These are phyloP conservation scores for Trichopus zeylanicus DNA, from an alignment of 116 monocot species.

Conservation along the genomic window DNA sequence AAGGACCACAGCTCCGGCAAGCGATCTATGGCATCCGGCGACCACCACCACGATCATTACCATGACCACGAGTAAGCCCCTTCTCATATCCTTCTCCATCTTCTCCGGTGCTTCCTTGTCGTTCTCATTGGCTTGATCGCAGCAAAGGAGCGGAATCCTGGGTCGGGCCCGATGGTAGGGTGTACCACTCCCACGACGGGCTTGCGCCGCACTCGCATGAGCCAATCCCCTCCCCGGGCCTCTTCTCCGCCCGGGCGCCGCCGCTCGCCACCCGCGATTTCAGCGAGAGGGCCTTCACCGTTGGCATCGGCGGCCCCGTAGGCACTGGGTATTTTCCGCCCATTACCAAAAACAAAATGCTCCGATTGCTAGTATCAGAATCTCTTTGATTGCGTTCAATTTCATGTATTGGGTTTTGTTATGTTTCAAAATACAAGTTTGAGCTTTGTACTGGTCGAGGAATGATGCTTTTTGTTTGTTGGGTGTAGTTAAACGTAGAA, in stretches of 20 bases:
- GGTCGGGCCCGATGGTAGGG: slow-evolving; percentile 64
- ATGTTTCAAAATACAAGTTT: too few species aligned
- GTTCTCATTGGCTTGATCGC: background rate
- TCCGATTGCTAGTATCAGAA: too few species aligned
- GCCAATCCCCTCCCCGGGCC: slow-evolving; percentile 86
- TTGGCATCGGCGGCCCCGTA: slow-evolving; percentile 96
- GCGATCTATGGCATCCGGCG: slow-evolving; percentile 34
- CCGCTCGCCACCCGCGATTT: slow-evolving; percentile 50
- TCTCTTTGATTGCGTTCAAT: too few species aligned
- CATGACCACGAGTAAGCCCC: slow-evolving; percentile 12
- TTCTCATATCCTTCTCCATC: background rate
- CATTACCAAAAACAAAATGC: too few species aligned
- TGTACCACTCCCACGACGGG: slow-evolving; percentile 92
- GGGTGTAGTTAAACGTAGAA: too few species aligned
- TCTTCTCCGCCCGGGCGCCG: slow-evolving; percentile 53
- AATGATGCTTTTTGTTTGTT: too few species aligned
- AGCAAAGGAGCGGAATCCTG: slow-evolving; percentile 23
- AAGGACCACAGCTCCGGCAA: background rate
- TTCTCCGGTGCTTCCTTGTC: background rate
- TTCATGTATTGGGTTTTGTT: too few species aligned
- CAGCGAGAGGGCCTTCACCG: slow-evolving; percentile 82
- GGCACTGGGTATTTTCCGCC: slow-evolving; percentile 60
- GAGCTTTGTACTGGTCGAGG: too few species aligned
- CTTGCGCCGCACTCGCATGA: slow-evolving; percentile 94
- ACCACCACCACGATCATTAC: slow-evolving; percentile 20